Evolutionary conservation across 2,329 filamentous ascomycete genomes (phyloP), one percentile per base, ranked within the genome.

Genomic region (Ampelomyces quisqualis): DNA sequence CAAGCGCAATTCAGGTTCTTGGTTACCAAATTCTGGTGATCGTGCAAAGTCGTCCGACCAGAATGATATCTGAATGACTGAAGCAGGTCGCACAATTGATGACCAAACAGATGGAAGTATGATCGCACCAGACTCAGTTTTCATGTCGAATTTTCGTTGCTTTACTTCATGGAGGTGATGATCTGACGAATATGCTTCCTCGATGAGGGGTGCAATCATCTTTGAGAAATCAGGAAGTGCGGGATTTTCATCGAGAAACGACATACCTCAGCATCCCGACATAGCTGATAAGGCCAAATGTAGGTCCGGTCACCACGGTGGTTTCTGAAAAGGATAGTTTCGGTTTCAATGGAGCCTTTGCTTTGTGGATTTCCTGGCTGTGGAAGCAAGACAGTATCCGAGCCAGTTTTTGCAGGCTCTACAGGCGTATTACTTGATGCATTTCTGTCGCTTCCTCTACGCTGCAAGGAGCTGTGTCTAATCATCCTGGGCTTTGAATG

Each of bases 71-170:
- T 43, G 19, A 6, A 53, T 33, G 13, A 10, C 42, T 15, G 38
- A 26, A 4, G 14, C 13, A 10, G 54, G 44, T 20, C 30, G 34
- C 6, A 57, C 40, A 8, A 57, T 28, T 5, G 35, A 29, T n/a
- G 33, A 24, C 58, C 60, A 62, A 8, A 55, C 40, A 2, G 38
- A 34, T 31, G 58, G 55, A 7, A 61, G 17, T 7, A 62, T 53
- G 7, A 37, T 45, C 7, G 49, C 45, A 2, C 41, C 43, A n/a
- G n/a, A n/a, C 7, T 43, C 22, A 5, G 28, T 31, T 14, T 41
- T 11, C 4, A 61, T 38, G 19, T 45, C 45, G 28, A 49, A 62
- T 4, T 45, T 43, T 7, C 34, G 47, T 11, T 49, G 20, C 2
- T 33, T 21, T 9, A 64, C 32, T 2, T 45, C 34, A 3, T 44